phyloP scores from a whole-genome alignment of 2,329 filamentous ascomycete species.

The Fusarium sp. region DNA sequence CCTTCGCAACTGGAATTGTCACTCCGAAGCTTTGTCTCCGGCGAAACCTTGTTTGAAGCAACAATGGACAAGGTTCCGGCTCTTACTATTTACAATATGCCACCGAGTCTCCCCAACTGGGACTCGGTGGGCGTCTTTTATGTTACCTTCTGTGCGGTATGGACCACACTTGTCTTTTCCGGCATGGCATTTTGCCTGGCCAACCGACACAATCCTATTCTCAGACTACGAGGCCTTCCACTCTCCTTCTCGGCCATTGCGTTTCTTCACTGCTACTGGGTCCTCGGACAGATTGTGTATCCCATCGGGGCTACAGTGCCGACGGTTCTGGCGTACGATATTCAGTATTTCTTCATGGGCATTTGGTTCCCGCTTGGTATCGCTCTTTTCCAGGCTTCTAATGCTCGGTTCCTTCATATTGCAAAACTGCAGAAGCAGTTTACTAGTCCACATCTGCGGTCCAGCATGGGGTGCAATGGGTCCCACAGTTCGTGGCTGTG shows the following conservation, averaged over 20 bases:
- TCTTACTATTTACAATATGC: slow-evolving; percentile 11
- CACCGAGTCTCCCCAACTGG: slow-evolving; percentile 7
- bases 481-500: slow-evolving; percentile 28
- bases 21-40: background rate
- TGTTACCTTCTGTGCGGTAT: slow-evolving; percentile 8
- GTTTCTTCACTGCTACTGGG: slow-evolving; percentile 57
- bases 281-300: slow-evolving; percentile 54
- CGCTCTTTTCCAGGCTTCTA: slow-evolving; percentile 73
- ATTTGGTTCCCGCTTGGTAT: slow-evolving; percentile 73
- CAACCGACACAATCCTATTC: slow-evolving; percentile 51
- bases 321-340: slow-evolving; percentile 53
- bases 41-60: background rate
- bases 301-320: slow-evolving; percentile 54
- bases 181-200: slow-evolving; percentile 55
- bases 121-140: slow-evolving; percentile 13
- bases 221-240: slow-evolving; percentile 54
- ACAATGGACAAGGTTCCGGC: slow-evolving; percentile 4
- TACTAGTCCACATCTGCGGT: slow-evolving; percentile 11
- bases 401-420: slow-evolving; percentile 69
- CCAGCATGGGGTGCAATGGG: background rate
- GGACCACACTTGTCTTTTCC: slow-evolving; percentile 19
- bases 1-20: background rate
- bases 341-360: slow-evolving; percentile 73
- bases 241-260: slow-evolving; percentile 55
- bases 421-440: slow-evolving; percentile 61